phyloP scores from a whole-genome alignment of 306 rosid species.

The Ormosia emarginata region DNA sequence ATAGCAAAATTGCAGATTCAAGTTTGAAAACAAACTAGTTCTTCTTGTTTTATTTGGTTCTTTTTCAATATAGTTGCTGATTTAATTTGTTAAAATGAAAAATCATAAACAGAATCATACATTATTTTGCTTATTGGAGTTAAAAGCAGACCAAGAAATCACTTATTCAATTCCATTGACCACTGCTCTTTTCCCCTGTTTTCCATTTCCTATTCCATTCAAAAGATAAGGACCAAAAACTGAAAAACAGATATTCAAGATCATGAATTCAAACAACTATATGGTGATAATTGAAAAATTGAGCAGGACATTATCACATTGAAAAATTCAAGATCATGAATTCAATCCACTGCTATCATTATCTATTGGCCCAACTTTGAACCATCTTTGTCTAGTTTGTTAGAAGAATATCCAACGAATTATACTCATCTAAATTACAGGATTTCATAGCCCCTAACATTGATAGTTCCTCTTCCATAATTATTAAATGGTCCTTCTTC shows the following conservation, averaged over 20 bases:
- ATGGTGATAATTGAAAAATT: neutral
- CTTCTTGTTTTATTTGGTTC: conserved; percentile 10
- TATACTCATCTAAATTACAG: too few species aligned
- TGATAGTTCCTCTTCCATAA: too few species aligned
- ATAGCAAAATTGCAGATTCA: neutral
- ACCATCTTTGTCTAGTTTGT: too few species aligned
- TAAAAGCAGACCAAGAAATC: neutral
- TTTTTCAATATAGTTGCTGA: conserved; percentile 3
- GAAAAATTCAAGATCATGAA: too few species aligned
- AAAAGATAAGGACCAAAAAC: neutral
- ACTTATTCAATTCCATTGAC: neutral
- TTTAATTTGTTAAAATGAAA: too few species aligned
- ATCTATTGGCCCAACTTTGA: too few species aligned
- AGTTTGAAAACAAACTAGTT: conserved; percentile 2
- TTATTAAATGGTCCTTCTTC: too few species aligned
- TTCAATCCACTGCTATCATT: too few species aligned
- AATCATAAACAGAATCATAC: neutral
- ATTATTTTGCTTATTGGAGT: neutral
- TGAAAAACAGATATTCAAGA: neutral
- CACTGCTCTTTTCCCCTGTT: neutral
- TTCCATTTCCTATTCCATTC: conserved; percentile 12
- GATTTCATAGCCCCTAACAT: too few species aligned
- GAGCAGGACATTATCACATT: conserved; percentile 9
- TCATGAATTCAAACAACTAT: neutral
- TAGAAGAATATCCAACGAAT: too few species aligned